Base-by-base conservation (phyloP, 2,329 filamentous ascomycete species). In the Clarireedia homoeocarpa region DNA sequence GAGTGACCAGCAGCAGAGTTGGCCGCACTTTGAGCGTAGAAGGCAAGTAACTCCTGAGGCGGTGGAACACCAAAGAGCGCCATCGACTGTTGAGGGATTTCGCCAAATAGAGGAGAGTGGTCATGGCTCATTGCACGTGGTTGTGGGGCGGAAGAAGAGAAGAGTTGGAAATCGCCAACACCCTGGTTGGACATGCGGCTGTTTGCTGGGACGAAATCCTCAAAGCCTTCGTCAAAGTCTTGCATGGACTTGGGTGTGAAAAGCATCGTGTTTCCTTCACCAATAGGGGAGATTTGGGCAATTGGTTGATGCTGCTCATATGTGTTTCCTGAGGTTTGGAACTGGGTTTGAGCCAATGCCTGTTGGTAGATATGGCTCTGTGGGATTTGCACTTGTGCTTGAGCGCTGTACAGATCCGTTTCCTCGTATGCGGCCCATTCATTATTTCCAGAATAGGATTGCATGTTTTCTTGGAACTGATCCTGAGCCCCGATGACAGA, bases 261-360 rank as follows among this genome's bases (percentile, higher is more conserved):
- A 34, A 89, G 77, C 73, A 88, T 87, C 1, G 83, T 74, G 58
- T 86, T 84, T 38, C 80, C 78, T 64, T 89, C 85, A 5, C 84
- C 86, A 53, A 77, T 76, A 7, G 86, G 85, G 3, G 86, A 90
- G 59, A 89, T 79, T 59, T 88, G 84, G 26, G 76, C 72, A 38
- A 70, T 67, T 6, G 71, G 63, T 39, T 66, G 61, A 10, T 39
- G 36, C 36, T 17, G 3, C 26, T 48, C 56, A 45, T 61, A 63
- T n/a, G 60, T 56, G 48, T 62, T 34, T 72, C 69, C 34, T 64
- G 63, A 57, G 66, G 62, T 62, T 58, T 62, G 62, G 61, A 63
- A 67, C 56, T 57, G 9, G 38, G 39, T 55, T 64, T 68, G 47
- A 14, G 51, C 57, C 26, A 64, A 48, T 14, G 48, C 51, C n/a